Percentiles rank a stretch among this genome's conserved stretches.
Evolutionary conservation across 768 basidiomycete species (phyloP).

Genomic region (Daedaleopsis sinensis): DNA sequence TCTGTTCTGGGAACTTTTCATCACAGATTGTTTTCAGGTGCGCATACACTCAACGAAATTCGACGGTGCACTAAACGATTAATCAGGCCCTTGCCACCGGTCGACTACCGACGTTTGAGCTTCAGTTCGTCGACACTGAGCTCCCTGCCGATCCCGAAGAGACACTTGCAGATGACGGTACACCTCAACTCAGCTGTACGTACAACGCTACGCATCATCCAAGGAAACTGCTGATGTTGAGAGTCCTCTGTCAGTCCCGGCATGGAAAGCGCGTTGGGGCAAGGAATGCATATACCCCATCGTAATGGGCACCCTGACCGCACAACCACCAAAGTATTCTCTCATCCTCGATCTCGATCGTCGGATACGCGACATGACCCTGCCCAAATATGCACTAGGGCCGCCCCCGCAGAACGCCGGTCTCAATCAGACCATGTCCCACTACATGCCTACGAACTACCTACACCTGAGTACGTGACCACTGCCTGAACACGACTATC

Average conservation of each 20-base stretch:
- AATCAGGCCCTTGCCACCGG: slow-evolving; percentile 50
- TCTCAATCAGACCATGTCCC: slow-evolving; percentile 66
- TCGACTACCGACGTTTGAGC: slow-evolving; percentile 41
- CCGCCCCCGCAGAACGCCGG: slow-evolving; percentile 50
- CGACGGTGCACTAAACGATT: too few species aligned
- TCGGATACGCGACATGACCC: slow-evolving; percentile 64
- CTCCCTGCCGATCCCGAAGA: slow-evolving; percentile 61
- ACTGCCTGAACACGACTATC: neutral
- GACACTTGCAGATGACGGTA: slow-evolving; percentile 53
- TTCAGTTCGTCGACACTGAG: slow-evolving; percentile 48
- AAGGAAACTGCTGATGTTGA: slow-evolving; percentile 38
- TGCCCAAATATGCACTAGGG: slow-evolving; percentile 64
- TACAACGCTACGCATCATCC: slow-evolving; percentile 48
- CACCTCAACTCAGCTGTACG: slow-evolving; percentile 46
- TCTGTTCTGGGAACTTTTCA: slow-evolving; percentile 73
- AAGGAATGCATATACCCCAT: slow-evolving; percentile 56
- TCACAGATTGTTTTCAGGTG: slow-evolving; percentile 49
- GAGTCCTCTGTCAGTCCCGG: slow-evolving; percentile 45
- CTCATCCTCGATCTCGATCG: slow-evolving; percentile 69
- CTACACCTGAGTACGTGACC: slow-evolving; percentile 61
- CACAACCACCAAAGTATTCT: slow-evolving; percentile 61
- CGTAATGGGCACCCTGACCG: slow-evolving; percentile 58
- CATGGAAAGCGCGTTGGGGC: slow-evolving; percentile 58
- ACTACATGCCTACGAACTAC: slow-evolving; percentile 78
- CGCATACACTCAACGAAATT: slow-evolving; percentile 10